phyloP scores from a whole-genome alignment of 108 stramenopile species.

The Stephanodiscus minutulus region DNA sequence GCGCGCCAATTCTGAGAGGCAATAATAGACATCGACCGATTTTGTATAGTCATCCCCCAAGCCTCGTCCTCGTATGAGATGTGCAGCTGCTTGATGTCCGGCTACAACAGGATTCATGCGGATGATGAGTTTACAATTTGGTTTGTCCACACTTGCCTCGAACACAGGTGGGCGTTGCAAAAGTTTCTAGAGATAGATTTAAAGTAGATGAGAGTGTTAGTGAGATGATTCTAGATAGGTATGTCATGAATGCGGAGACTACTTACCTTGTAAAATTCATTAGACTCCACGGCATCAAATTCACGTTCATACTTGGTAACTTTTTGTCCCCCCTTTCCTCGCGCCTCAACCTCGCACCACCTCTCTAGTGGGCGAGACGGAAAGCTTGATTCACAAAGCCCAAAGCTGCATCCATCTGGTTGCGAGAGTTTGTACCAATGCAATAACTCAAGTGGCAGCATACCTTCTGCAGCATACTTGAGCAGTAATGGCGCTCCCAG shows the following conservation, averaged over 20 bases:
- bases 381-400: slow-evolving; percentile 36
- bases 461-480: slow-evolving; percentile 52
- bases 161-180: slow-evolving; percentile 41
- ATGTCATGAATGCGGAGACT: not conserved
- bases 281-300: slow-evolving; percentile 51
- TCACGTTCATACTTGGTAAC: slow-evolving; percentile 23
- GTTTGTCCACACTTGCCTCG: slow-evolving; percentile 35
- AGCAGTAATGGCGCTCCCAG: slow-evolving; percentile 49
- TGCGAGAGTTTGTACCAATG: slow-evolving; percentile 44
- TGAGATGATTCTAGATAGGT: not conserved
- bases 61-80: slow-evolving; percentile 47
- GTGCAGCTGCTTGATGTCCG: slow-evolving; percentile 60
- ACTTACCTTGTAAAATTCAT: slow-evolving; percentile 52
- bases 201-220: not conserved
- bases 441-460: slow-evolving; percentile 39
- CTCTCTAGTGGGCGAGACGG: slow-evolving; percentile 47
- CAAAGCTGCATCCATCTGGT: slow-evolving; percentile 25
- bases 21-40: slow-evolving; percentile 36
- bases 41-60: slow-evolving; percentile 5
- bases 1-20: slow-evolving; percentile 46
- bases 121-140: slow-evolving; percentile 28
- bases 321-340: slow-evolving; percentile 10
- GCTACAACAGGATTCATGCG: slow-evolving; percentile 55
- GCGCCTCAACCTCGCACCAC: slow-evolving; percentile 25
- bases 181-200: slow-evolving; percentile 11